Evolutionary conservation across 306 rosid species (phyloP), one percentile per base, ranked within the genome.

Genomic region (Mucuna pruriens): DNA sequence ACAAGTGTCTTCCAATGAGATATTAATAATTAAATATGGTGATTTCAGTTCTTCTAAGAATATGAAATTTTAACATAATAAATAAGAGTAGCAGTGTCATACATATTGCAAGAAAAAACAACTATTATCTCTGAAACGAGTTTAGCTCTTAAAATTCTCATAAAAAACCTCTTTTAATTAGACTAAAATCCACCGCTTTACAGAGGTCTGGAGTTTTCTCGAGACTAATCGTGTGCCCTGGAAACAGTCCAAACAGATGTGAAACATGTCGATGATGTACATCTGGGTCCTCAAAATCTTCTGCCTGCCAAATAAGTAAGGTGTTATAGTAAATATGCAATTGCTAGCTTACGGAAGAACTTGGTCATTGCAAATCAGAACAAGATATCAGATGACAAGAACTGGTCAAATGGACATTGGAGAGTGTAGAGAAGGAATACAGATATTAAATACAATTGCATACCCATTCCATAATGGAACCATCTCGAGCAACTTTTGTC

Each of bases 401-500:
- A 40, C 13, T 25, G 29, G 31, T 66, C 42, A 63, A 39, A 57
- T 33, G 33, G 23, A 42, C 10, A 64, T 23, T 15, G 5, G 66
- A 42, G 61, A 38, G 60, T 26, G 51, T 19, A 81, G 55, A 11
- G 12, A 79, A 67, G 66, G 62, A 74, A 75, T 36, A 25, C 58
- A 31, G 5, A 29, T 52, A 75, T 12, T 42, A 44, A 64, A 67
- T 72, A 79, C 71, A 73, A 67, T 61, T 55, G 31, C 91, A 57
- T 88, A 93, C 99, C 97, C 98, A 95, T 92, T 95, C 97, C 97
- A 93, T 89, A 69, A 95, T 80, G 77, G 94, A 85, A 82, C 99
- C 99, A 85, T 95, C 99, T 86, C 87, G 82, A 79, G 97, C 88
- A 82, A 91, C 84, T 85, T 85, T 95, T 5, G 88, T 84, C 0